Base-by-base conservation (phyloP, 441 rosid species). In the Pelargonium fulgidum region DNA sequence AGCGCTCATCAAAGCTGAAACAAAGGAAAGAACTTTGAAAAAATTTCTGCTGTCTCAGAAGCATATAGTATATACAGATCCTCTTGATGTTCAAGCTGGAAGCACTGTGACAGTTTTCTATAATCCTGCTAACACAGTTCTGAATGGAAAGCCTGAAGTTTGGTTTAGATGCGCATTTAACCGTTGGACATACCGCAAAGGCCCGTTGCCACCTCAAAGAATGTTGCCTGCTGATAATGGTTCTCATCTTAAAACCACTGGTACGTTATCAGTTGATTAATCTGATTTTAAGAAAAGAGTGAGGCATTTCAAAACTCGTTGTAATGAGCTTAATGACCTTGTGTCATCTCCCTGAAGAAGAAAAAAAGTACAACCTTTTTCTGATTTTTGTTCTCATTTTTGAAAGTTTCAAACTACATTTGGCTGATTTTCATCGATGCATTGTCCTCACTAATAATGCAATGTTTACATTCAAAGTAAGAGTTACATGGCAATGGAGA, bases 91-190 rank as follows among this genome's bases (percentile, higher is more conserved):
- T 74, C 84, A 84, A 70, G 99, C 97, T 17, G 99, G 99, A 76
- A 86, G 73, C 42, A 70, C 75, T 0, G 90, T 76, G 72, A 86
- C 85, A 4, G 85, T 91, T 71, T 79, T 88, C 67, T 93, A 93
- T 73, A 91, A 93, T 75, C 97, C 99, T 77, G 72, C 89, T 16
- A 88, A 85, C 78, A 87, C 96, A 1, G 83, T 86, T 79, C 85
- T 93, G 70, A 86, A 85, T 72, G 96, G 96, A 68, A 93, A 91
- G 76, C 78, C 87, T 42, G 96, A 93, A 77, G 81, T 88, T 79
- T 93, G 96, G 99, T 88, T 91, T 79, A 88, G 92, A 85, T 81
- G 91, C 72, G 91, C 97, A 68, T 93, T 91, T 71, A 91, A 93
- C 77, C 92, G 93, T 50, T 91, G 99, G 97, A 91, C 92, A 62